Conservation (phyloP, 345 rosid species). For the Eucalyptus erythrocorys region DNA sequence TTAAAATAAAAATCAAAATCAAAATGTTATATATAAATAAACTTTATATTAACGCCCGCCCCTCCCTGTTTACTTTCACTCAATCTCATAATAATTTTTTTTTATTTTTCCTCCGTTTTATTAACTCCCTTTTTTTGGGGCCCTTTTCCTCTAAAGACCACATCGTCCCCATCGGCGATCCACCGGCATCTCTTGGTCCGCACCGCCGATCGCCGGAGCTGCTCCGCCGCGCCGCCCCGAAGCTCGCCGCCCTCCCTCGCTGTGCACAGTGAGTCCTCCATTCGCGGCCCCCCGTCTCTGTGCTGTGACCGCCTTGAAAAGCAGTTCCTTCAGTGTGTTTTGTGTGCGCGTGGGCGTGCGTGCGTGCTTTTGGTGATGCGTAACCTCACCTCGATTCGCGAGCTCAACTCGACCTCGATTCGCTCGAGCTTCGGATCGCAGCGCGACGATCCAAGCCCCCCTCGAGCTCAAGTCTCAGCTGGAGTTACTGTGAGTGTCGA, state of each 20-base stretch:
- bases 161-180: constrained; percentile 31
- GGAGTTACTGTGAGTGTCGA: constrained; percentile 40
- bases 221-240: background rate
- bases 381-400: constrained; percentile 15
- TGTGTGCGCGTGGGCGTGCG: background rate
- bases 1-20: background rate
- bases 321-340: background rate
- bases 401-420: constrained; percentile 29
- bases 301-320: background rate
- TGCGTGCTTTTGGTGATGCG: background rate
- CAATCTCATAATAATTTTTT: background rate
- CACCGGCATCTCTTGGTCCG: constrained; percentile 15
- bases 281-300: background rate
- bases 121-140: background rate
- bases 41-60: background rate
- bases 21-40: background rate
- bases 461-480: constrained; percentile 31
- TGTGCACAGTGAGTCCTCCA: background rate
- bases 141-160: background rate
- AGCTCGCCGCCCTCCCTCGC: background rate
- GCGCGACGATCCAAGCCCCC: constrained; percentile 51
- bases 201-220: background rate
- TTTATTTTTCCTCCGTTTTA: background rate
- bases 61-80: constrained; percentile 6
- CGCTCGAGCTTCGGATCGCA: constrained; percentile 35